Percentiles rank a stretch among this genome's conserved stretches.
These are phyloP conservation scores for Hymenotorrendiella dingleyae DNA, from an alignment of 2,329 filamentous ascomycete genomes.

Conservation along the genomic window DNA sequence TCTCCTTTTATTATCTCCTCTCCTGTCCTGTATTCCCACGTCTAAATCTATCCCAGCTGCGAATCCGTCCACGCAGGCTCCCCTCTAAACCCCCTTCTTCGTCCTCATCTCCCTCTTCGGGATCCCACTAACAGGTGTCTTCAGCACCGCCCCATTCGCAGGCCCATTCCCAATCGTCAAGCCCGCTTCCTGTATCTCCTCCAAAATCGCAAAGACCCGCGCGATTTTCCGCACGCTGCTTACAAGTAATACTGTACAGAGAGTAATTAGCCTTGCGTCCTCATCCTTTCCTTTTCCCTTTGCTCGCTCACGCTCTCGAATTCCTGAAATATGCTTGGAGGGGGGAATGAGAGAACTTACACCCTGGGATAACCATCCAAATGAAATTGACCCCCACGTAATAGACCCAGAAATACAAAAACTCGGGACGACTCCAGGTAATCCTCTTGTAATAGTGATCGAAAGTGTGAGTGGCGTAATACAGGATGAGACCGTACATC, in stretches of 20 bases:
- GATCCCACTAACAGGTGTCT: no score
- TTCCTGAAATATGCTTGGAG: neutral
- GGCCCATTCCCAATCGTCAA: neutral
- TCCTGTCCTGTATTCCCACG: no score
- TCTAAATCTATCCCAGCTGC: no score
- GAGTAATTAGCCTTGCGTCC: slow-evolving; percentile 1
- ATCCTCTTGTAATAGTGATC: slow-evolving; percentile 42
- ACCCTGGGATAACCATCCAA: slow-evolving; percentile 51
- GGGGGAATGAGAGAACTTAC: slow-evolving; percentile 29
- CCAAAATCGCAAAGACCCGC: slow-evolving; percentile 32
- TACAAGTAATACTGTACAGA: slow-evolving; percentile 28
- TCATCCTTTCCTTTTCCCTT: neutral
- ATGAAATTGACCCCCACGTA: slow-evolving; percentile 57
- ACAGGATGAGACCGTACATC: slow-evolving; percentile 52
- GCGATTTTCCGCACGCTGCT: slow-evolving; percentile 33
- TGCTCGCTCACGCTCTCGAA: neutral
- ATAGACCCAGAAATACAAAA: slow-evolving; percentile 58
- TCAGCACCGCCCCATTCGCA: no score
- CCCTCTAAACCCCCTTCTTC: no score
- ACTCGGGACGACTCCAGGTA: slow-evolving; percentile 52
- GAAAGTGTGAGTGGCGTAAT: slow-evolving; percentile 53
- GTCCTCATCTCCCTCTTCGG: neutral
- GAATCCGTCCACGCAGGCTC: no score
- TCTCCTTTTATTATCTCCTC: no score
- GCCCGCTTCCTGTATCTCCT: slow-evolving; percentile 17